Evolutionary conservation across 1,139 yeast species (phyloP).

Genomic region (Debaryomyces robertsiae): DNA sequence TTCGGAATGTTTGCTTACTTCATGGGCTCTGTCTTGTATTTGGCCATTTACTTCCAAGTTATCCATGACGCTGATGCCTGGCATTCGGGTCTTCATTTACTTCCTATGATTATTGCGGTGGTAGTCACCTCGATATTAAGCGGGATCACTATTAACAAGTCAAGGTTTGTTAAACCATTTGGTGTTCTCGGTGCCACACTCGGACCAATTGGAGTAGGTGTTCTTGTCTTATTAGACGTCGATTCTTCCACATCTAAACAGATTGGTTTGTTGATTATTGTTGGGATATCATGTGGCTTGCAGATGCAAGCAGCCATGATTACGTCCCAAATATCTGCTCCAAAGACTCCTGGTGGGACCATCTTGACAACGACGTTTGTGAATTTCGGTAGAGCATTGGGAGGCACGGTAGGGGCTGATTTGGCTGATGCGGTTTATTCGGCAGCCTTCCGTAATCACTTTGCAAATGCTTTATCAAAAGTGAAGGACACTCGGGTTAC

Average conservation of each 20-base stretch:
- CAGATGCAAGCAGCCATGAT: slow-evolving; percentile 30
- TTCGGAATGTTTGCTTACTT: slow-evolving; percentile 29
- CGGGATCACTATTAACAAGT: slow-evolving; percentile 34
- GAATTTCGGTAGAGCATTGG: slow-evolving; percentile 34
- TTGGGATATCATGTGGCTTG: slow-evolving; percentile 32
- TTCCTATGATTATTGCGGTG: slow-evolving; percentile 40
- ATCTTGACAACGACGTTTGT: slow-evolving; percentile 40
- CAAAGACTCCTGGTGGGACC: slow-evolving; percentile 32
- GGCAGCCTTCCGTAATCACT: slow-evolving; percentile 27
- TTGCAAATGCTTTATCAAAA: slow-evolving; percentile 19
- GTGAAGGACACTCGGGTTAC: slow-evolving; percentile 20
- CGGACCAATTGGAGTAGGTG: slow-evolving; percentile 39
- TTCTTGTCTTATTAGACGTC: slow-evolving; percentile 32
- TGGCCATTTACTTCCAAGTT: slow-evolving; percentile 43
- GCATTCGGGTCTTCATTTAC: slow-evolving; percentile 41
- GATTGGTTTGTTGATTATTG: slow-evolving; percentile 38
- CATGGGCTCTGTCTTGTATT: slow-evolving; percentile 29
- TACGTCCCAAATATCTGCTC: slow-evolving; percentile 31
- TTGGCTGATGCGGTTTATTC: slow-evolving; percentile 39
- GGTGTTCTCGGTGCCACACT: slow-evolving; percentile 27
- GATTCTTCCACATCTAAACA: slow-evolving; percentile 29
- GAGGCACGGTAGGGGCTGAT: slow-evolving; percentile 35
- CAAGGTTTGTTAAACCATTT: slow-evolving; percentile 35
- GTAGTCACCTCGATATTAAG: slow-evolving; percentile 31
- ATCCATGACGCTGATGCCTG: slow-evolving; percentile 35